A percentile compares a stretch with the other conserved stretches of the same genome.
These are phyloP conservation scores for Cercospora citrullina DNA, from an alignment of 2,329 filamentous ascomycete genomes.

Conservation along the genomic window DNA sequence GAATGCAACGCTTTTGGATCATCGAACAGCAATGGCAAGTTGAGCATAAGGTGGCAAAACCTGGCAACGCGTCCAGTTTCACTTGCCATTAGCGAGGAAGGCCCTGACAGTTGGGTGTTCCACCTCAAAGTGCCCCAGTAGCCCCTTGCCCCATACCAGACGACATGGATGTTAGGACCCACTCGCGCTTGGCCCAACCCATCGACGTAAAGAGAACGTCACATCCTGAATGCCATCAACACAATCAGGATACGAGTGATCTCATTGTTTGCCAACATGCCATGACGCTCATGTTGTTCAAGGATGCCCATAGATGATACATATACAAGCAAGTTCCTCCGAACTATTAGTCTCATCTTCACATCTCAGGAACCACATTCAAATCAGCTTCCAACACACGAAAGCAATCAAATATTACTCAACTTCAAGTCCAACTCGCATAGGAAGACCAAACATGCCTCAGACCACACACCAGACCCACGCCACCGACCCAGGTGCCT, in stretches of 20 bases:
- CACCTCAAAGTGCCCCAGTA: neutral
- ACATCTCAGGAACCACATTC: neutral
- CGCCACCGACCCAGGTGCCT: constrained; percentile 11
- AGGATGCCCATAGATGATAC: neutral
- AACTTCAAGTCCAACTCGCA: neutral
- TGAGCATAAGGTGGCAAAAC: neutral
- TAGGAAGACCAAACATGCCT: constrained; percentile 3
- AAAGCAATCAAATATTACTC: neutral
- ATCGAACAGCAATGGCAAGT: too few relatives aligned
- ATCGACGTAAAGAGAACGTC: neutral
- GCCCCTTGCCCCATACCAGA: neutral
- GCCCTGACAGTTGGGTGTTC: neutral
- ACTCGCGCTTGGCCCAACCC: neutral
- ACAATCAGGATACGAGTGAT: neutral
- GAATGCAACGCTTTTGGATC: too few relatives aligned
- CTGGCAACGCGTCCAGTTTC: neutral
- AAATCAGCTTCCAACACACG: neutral
- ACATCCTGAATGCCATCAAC: neutral
- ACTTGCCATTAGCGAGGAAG: neutral
- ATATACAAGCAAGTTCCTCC: neutral
- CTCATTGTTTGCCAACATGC: constrained; percentile 1
- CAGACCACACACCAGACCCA: constrained; percentile 14
- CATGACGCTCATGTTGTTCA: neutral
- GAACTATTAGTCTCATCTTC: neutral
- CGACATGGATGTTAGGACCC: constrained; percentile 37